phyloP scores from a whole-genome alignment of 352 stramenopile species.

The Phytophthora citrophthora region DNA sequence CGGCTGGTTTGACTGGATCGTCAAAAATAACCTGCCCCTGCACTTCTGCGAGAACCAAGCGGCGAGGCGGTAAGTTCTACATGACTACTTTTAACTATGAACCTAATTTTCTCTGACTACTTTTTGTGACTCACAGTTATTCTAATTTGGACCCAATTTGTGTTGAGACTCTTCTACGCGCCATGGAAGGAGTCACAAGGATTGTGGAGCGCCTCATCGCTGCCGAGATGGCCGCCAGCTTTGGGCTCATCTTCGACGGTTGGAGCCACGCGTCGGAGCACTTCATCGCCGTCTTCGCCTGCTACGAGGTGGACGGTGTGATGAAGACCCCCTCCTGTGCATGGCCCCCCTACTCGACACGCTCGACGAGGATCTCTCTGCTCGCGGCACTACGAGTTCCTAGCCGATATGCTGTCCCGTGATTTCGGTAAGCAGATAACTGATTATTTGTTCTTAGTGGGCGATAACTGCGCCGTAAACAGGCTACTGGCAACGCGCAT shows the following conservation, averaged over 20 bases:
- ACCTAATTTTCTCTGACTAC: too few species aligned
- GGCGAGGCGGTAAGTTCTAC: conserved; percentile 6
- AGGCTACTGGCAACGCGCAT: neutral
- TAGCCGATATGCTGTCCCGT: conserved; percentile 1
- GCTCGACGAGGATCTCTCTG: neutral
- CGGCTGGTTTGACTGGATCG: conserved; percentile 1
- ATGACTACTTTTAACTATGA: too few species aligned
- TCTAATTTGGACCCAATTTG: too few species aligned
- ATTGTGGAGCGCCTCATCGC: neutral
- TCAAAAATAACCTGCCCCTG: conserved; percentile 2
- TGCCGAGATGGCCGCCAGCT: neutral
- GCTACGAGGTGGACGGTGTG: conserved; percentile 1
- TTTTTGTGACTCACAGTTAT: too few species aligned
- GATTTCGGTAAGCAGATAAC: conserved; percentile 3
- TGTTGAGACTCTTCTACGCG: neutral
- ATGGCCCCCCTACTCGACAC: neutral
- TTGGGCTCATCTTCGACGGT: neutral
- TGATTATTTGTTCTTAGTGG: neutral
- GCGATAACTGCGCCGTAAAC: conserved; percentile 4
- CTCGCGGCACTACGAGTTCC: neutral
- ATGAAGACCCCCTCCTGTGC: neutral
- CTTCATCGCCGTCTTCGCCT: conserved; percentile 14
- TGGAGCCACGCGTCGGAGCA: conserved; percentile 13
- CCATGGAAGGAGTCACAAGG: neutral
- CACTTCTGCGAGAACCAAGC: conserved; percentile 7